Conservation (phyloP, 768 basidiomycete species). For the Favolaschia claudopus region DNA sequence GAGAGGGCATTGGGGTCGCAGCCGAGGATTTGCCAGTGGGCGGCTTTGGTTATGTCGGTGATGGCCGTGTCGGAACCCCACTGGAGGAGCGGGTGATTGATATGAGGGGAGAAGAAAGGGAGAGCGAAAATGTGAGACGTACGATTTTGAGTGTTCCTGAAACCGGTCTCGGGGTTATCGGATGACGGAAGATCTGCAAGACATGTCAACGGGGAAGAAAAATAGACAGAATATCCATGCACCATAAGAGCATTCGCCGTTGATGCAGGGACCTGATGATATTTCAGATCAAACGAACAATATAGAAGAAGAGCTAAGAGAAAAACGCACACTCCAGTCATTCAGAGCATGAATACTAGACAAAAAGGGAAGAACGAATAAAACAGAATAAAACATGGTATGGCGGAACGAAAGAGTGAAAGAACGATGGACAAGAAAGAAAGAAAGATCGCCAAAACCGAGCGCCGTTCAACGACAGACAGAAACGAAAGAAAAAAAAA, state of each 20-base stretch:
- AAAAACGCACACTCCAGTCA: slow-evolving; percentile 2
- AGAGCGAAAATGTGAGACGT: too few relatives aligned
- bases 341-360: neutral
- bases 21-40: too few relatives aligned
- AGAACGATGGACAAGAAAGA: too few relatives aligned
- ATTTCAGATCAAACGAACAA: too few relatives aligned
- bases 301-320: too few relatives aligned
- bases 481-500: neutral
- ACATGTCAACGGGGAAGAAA: neutral
- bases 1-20: too few relatives aligned
- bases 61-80: neutral
- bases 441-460: too few relatives aligned
- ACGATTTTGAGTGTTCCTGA: too few relatives aligned
- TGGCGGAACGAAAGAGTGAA: neutral
- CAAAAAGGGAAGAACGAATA: neutral
- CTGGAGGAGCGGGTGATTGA: neutral
- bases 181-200: neutral
- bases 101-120: too few relatives aligned
- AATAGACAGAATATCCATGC: neutral
- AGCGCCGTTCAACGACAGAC: too few relatives aligned
- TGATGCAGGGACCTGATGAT: too few relatives aligned
- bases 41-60: neutral
- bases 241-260: neutral
- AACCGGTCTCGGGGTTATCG: too few relatives aligned
- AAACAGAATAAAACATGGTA: neutral